A percentile compares a stretch with the other conserved stretches of the same genome.
These are phyloP conservation scores for Neonectria hederae DNA, from an alignment of 2,329 filamentous ascomycete genomes.

Conservation along the genomic window DNA sequence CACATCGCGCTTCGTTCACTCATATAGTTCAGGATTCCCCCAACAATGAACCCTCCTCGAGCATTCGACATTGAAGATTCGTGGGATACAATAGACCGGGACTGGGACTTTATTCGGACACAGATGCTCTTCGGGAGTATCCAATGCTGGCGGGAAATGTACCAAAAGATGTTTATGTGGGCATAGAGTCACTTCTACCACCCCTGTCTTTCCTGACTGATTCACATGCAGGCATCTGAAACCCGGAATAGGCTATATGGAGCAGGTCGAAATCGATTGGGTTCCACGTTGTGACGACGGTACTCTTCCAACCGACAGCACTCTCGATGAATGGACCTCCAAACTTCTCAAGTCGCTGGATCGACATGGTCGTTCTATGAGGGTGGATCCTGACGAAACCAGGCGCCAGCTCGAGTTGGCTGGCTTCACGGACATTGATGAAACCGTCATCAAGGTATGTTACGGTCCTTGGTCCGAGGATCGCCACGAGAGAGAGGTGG, in stretches of 20 bases:
- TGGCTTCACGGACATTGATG: conserved; percentile 80
- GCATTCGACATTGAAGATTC: conserved; percentile 72
- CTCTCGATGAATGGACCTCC: not conserved
- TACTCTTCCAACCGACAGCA: too few relatives aligned
- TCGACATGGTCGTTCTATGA: not conserved
- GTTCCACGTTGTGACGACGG: not conserved
- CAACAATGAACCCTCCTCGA: conserved; percentile 61
- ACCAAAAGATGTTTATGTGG: conserved; percentile 72
- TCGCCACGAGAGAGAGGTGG: too few relatives aligned
- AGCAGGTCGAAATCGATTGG: not conserved
- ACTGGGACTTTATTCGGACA: conserved; percentile 82
- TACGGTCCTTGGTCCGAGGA: conserved; percentile 64
- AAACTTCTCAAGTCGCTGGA: not conserved
- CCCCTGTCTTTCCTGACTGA: too few relatives aligned
- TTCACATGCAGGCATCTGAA: too few relatives aligned
- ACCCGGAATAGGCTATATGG: too few relatives aligned
- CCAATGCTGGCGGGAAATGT: conserved; percentile 75
- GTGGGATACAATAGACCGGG: conserved; percentile 60
- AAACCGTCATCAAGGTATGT: conserved; percentile 72
- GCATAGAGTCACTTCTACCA: too few relatives aligned
- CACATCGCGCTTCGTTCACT: not conserved
- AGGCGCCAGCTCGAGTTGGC: conserved; percentile 66
- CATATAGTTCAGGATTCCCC: conserved; percentile 66
- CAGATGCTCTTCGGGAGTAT: conserved; percentile 80
- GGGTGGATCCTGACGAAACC: conserved; percentile 53